Evolutionary conservation across 768 basidiomycete species (phyloP).

Genomic region (Rhodotorula babjevae): DNA sequence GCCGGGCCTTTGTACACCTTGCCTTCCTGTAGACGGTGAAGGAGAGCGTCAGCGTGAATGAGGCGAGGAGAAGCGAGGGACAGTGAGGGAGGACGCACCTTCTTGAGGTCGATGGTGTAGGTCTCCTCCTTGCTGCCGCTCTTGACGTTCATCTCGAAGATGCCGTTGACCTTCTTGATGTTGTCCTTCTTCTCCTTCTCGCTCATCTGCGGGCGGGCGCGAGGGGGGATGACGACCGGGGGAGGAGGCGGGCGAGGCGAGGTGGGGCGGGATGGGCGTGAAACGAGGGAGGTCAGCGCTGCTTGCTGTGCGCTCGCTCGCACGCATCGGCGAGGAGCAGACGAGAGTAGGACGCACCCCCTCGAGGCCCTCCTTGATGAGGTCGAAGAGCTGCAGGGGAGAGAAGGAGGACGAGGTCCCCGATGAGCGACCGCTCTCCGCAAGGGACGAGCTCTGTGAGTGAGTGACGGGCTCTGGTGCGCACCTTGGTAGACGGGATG

Average conservation of each 20-base stretch:
- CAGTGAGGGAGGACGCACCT: slow-evolving; percentile 43
- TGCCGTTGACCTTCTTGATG: slow-evolving; percentile 47
- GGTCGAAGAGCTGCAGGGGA: slow-evolving; percentile 35
- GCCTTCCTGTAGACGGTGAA: slow-evolving; percentile 54
- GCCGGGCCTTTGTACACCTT: slow-evolving; percentile 67
- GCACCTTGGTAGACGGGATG: slow-evolving; percentile 18
- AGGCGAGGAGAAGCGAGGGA: fast-evolving
- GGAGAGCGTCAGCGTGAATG: not conserved
- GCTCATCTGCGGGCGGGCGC: slow-evolving; percentile 35
- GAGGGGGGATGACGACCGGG: not conserved
- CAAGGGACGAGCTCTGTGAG: not conserved
- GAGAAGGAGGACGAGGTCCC: not conserved
- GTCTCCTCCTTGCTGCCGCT: slow-evolving; percentile 72
- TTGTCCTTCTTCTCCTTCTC: slow-evolving; percentile 46
- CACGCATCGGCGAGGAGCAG: fast-evolving
- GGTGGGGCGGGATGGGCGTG: slow-evolving; percentile 9
- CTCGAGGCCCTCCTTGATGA: slow-evolving; percentile 43
- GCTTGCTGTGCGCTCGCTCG: no score
- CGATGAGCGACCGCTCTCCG: not conserved
- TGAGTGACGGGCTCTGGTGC: no score
- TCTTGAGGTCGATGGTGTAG: slow-evolving; percentile 94
- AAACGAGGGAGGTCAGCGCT: not conserved
- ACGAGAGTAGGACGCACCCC: slow-evolving; percentile 14
- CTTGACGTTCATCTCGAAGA: slow-evolving; percentile 32
- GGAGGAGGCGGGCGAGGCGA: not conserved